A percentile compares a stretch with the other conserved stretches of the same genome.
phyloP scores from a whole-genome alignment of 1,284 basidiomycete species.

The Boletellus deceptivus region DNA sequence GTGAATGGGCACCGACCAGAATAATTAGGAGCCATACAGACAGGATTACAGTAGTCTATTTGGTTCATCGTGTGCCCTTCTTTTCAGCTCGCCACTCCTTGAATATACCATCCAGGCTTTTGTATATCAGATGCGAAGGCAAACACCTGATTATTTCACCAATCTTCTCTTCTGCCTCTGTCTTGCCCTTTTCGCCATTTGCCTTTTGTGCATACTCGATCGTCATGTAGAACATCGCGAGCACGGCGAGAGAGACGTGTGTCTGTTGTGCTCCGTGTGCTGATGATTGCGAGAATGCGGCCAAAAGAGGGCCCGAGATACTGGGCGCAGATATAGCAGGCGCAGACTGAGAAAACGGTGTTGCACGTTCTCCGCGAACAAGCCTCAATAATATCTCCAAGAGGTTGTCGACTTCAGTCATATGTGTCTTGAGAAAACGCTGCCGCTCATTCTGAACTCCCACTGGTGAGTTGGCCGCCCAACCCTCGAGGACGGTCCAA shows the following conservation, averaged over 20 bases:
- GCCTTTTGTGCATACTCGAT: slow-evolving; percentile 78
- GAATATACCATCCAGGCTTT: slow-evolving; percentile 89
- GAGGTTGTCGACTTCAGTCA: slow-evolving; percentile 82
- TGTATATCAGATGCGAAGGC: slow-evolving; percentile 82
- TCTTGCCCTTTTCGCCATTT: slow-evolving; percentile 61
- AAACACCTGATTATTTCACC: slow-evolving; percentile 87
- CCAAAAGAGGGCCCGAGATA: slow-evolving; percentile 60
- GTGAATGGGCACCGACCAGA: slow-evolving; percentile 11
- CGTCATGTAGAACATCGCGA: slow-evolving; percentile 85
- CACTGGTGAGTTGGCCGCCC: slow-evolving; percentile 78
- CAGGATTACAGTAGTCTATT: slow-evolving; percentile 10
- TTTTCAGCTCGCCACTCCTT: slow-evolving; percentile 85
- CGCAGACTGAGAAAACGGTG: slow-evolving; percentile 60
- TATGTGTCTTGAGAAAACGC: slow-evolving; percentile 84
- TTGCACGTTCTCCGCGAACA: slow-evolving; percentile 83
- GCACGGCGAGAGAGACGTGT: slow-evolving; percentile 86
- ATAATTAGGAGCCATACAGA: slow-evolving; percentile 14
- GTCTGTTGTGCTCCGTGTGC: slow-evolving; percentile 87
- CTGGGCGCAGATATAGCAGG: slow-evolving; percentile 58
- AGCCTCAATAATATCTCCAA: slow-evolving; percentile 88
- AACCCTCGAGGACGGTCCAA: slow-evolving; percentile 82
- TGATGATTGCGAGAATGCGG: slow-evolving; percentile 70
- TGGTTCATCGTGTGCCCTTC: slow-evolving; percentile 52
- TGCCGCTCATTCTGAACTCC: slow-evolving; percentile 77
- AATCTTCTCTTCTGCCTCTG: slow-evolving; percentile 74